Percentiles rank a stretch among this genome's conserved stretches.
Evolutionary conservation across 208 protist genomes (phyloP).

Genomic region (Acanthamoeba healyi): DNA sequence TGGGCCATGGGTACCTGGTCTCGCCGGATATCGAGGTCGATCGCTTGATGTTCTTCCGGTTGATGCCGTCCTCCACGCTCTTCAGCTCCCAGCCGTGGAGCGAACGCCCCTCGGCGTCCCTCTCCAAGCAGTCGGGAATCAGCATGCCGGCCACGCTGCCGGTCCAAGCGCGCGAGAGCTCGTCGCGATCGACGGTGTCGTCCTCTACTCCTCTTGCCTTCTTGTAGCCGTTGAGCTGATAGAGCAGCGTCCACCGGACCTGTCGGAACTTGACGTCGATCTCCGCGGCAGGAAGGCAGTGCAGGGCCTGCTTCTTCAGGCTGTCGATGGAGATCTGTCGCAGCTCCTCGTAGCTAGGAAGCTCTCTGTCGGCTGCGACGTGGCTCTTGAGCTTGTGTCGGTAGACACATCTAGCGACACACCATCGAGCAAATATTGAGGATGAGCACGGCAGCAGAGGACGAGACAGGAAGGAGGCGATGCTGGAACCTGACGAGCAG

Average conservation of each 20-base stretch:
- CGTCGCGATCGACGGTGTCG: background rate
- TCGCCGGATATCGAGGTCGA: background rate
- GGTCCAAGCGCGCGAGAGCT: background rate
- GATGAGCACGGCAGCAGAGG: background rate
- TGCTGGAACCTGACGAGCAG: background rate
- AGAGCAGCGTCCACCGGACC: slow-evolving; percentile 53
- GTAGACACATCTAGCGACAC: background rate
- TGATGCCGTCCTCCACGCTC: background rate
- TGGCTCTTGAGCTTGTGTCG: slow-evolving; percentile 28
- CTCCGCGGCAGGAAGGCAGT: slow-evolving; percentile 29
- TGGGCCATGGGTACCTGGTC: background rate
- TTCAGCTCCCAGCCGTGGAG: slow-evolving; percentile 68
- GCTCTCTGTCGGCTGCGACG: background rate
- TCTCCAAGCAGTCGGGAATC: slow-evolving; percentile 26
- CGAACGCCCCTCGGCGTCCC: slow-evolving; percentile 22
- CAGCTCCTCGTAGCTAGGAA: slow-evolving; percentile 45
- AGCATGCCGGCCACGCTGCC: background rate
- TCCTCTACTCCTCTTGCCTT: background rate
- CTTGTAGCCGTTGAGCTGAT: slow-evolving; percentile 56
- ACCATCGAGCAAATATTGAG: background rate
- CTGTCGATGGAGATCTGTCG: background rate
- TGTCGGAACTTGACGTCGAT: slow-evolving; percentile 58
- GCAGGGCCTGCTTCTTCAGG: slow-evolving; percentile 8
- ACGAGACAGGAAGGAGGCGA: background rate
- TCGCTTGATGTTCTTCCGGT: slow-evolving; percentile 53